phyloP scores from a whole-genome alignment of 1,284 basidiomycete species.

The Sporisorium iseilematis-ciliati region DNA sequence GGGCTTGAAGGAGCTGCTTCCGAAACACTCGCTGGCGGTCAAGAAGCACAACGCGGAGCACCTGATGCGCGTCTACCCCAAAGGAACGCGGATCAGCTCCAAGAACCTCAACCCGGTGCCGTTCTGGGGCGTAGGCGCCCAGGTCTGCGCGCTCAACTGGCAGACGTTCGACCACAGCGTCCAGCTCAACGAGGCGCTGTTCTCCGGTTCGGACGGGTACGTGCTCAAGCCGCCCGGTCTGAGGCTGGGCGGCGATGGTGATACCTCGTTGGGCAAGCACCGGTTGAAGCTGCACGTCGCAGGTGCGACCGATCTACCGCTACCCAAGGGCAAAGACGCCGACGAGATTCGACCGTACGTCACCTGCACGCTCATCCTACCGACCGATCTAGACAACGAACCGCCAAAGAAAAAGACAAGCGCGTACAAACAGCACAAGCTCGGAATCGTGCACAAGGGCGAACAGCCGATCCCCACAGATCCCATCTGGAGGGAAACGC shows the following conservation, averaged over 20 bases:
- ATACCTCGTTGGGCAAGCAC: conserved; percentile 40
- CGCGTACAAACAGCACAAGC: conserved; percentile 57
- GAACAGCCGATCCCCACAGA: conserved; percentile 57
- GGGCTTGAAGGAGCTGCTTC: conserved; percentile 71
- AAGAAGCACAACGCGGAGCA: conserved; percentile 72
- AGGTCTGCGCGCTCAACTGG: conserved; percentile 78
- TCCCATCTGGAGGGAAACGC: conserved; percentile 57
- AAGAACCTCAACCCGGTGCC: conserved; percentile 60
- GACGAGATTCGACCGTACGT: conserved; percentile 63
- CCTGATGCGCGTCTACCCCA: conserved; percentile 76
- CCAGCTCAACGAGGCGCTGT: conserved; percentile 77
- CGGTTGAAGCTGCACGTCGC: conserved; percentile 54
- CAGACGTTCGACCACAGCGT: conserved; percentile 71
- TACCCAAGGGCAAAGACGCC: conserved; percentile 48
- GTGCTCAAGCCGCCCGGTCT: conserved; percentile 73
- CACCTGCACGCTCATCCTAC: conserved; percentile 60
- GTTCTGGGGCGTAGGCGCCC: conserved; percentile 76
- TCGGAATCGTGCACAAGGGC: conserved; percentile 48
- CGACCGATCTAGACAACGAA: conserved; percentile 29
- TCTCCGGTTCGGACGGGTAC: conserved; percentile 76
- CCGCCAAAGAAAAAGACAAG: conserved; percentile 58
- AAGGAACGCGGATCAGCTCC: conserved; percentile 74
- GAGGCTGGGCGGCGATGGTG: conserved; percentile 50
- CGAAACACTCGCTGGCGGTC: conserved; percentile 59
- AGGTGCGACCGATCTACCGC: conserved; percentile 57